These are phyloP conservation scores for Crithidia acanthocephali DNA, from an alignment of 208 protist genomes.

Conservation along the genomic window DNA sequence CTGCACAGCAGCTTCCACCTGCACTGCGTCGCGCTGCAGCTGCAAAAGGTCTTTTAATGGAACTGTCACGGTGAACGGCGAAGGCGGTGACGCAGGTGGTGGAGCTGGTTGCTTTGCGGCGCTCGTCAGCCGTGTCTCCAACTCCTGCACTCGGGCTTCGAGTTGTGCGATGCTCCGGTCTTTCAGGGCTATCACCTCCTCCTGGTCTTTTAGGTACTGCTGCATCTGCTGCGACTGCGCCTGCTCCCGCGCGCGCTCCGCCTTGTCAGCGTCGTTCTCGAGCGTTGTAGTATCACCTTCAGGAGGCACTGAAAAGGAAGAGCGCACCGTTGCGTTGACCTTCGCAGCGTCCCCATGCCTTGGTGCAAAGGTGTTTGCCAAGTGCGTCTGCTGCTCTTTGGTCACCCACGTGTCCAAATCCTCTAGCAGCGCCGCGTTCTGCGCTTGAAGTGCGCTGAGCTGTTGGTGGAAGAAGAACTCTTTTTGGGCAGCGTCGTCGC, in stretches of 20 bases:
- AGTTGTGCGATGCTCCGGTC: conserved; percentile 10
- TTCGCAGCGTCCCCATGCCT: background rate
- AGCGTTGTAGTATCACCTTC: background rate
- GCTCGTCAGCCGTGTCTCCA: background rate
- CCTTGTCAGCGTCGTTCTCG: background rate
- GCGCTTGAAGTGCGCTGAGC: conserved; percentile 20
- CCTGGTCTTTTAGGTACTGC: conserved; percentile 8
- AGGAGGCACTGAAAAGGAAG: background rate
- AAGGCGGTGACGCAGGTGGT: too few species aligned
- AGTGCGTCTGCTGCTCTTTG: background rate
- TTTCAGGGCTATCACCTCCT: background rate
- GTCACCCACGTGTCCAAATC: conserved; percentile 22
- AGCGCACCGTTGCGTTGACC: too few species aligned
- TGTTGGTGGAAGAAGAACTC: conserved; percentile 7
- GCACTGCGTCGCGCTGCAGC: conserved; percentile 1
- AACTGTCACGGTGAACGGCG: background rate
- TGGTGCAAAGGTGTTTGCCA: background rate
- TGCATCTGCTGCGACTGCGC: background rate
- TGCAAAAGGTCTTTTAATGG: background rate
- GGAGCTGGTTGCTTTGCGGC: background rate
- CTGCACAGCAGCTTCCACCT: background rate
- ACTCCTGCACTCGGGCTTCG: conserved; percentile 10
- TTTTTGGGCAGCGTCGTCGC: conserved; percentile 3
- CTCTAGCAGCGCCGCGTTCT: conserved; percentile 35
- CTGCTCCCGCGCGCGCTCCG: background rate